These are phyloP conservation scores for Coccomyxa sp. DNA, from an alignment of 139 green algal species.

Conservation along the genomic window DNA sequence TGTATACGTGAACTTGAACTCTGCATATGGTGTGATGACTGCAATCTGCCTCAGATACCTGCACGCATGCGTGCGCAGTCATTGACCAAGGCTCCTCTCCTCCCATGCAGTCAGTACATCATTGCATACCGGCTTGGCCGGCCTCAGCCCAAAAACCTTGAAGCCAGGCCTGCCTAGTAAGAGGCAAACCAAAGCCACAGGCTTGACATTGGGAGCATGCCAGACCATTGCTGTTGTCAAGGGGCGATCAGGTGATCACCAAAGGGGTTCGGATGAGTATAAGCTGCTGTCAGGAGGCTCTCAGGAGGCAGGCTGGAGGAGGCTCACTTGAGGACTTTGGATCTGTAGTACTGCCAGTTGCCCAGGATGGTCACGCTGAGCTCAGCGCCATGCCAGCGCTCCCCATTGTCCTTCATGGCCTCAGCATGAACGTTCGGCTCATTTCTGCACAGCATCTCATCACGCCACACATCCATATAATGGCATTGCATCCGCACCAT, in stretches of 20 bases:
- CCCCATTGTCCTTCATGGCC: conserved; percentile 61
- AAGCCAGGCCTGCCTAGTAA: not conserved
- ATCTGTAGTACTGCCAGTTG: conserved; percentile 78
- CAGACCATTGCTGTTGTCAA: too few relatives aligned
- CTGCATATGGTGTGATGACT: conserved; percentile 94
- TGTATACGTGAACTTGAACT: conserved; percentile 77
- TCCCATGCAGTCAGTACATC: too few relatives aligned
- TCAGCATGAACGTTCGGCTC: conserved; percentile 83
- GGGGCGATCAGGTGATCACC: too few relatives aligned
- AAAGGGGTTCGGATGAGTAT: too few relatives aligned
- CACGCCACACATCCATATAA: too few relatives aligned
- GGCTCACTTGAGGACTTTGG: conserved; percentile 49
- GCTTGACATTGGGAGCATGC: too few relatives aligned
- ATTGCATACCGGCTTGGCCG: not conserved
- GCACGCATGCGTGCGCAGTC: conserved; percentile 22
- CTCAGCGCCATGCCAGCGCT: conserved; percentile 78
- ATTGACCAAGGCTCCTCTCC: too few relatives aligned
- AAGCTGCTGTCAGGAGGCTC: too few relatives aligned
- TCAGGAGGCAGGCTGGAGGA: too few relatives aligned
- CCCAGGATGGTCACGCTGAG: conserved; percentile 89
- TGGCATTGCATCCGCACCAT: too few relatives aligned
- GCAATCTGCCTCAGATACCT: conserved; percentile 94
- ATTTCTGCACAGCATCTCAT: conserved; percentile 56
- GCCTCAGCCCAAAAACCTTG: not conserved
- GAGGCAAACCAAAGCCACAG: too few relatives aligned